A percentile compares a stretch with the other conserved stretches of the same genome.
These are phyloP conservation scores for Dendryphion nanum DNA, from an alignment of 2,329 filamentous ascomycete genomes.

Conservation along the genomic window DNA sequence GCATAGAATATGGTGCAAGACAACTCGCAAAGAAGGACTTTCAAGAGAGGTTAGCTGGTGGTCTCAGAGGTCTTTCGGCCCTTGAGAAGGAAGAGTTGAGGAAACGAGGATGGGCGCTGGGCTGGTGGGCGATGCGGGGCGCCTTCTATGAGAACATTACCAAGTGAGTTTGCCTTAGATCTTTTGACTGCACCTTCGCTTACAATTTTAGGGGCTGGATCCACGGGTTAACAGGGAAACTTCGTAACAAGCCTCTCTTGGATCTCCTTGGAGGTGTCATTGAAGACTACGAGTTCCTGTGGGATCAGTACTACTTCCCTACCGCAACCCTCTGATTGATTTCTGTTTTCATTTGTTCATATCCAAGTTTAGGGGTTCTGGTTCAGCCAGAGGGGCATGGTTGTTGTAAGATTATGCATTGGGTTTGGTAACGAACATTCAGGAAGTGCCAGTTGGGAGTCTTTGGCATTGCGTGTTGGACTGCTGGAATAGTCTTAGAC, in stretches of 20 bases:
- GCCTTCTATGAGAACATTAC: slow-evolving; percentile 94
- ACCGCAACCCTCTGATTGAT: slow-evolving; percentile 55
- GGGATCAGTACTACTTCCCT: slow-evolving; percentile 96
- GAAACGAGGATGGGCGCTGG: slow-evolving; percentile 84
- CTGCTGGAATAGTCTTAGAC: slow-evolving; percentile 1
- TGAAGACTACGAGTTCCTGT: slow-evolving; percentile 96
- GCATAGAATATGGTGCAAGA: slow-evolving; percentile 83
- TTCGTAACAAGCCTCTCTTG: slow-evolving; percentile 72
- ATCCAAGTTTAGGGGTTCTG: too few species aligned
- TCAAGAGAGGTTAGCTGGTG: slow-evolving; percentile 62
- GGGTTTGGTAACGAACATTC: not conserved
- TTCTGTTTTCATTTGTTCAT: slow-evolving; percentile 8
- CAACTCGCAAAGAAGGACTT: slow-evolving; percentile 73
- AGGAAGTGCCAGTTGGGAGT: not conserved
- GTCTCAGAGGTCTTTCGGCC: slow-evolving; percentile 73
- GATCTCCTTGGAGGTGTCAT: slow-evolving; percentile 80
- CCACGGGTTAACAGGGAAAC: slow-evolving; percentile 68
- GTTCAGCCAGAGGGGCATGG: too few species aligned
- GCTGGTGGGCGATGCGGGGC: slow-evolving; percentile 96
- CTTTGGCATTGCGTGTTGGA: not conserved
- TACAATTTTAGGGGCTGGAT: slow-evolving; percentile 52
- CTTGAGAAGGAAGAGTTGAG: slow-evolving; percentile 88
- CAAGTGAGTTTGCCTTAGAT: slow-evolving; percentile 45
- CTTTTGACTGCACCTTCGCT: slow-evolving; percentile 7
- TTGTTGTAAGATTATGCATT: not conserved